Evolutionary conservation across 257 asterid genomes (phyloP).

Genomic region (Forsythia viridissima): DNA sequence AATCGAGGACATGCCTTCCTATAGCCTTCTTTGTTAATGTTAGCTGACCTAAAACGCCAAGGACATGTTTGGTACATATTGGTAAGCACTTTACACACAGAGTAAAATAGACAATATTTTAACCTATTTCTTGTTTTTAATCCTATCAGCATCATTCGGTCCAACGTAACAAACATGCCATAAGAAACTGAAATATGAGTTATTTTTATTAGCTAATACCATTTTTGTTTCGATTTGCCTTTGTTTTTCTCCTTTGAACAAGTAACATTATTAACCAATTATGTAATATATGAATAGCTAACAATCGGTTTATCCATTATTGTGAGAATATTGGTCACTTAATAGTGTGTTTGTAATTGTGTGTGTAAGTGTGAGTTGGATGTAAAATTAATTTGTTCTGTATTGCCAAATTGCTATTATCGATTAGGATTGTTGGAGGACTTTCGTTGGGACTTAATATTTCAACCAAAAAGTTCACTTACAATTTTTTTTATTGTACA

Average conservation of each 20-base stretch:
- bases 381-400: too few relatives aligned
- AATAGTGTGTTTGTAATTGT: too few relatives aligned
- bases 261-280: not conserved
- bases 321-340: too few relatives aligned
- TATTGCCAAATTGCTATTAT: too few relatives aligned
- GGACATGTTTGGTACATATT: not conserved
- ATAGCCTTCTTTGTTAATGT: constrained; percentile 50
- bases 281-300: not conserved
- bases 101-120: not conserved
- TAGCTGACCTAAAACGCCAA: constrained; percentile 8
- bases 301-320: too few relatives aligned
- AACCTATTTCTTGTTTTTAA: not conserved
- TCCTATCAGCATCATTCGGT: not conserved
- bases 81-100: not conserved
- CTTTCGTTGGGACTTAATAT: too few relatives aligned
- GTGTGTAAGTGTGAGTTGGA: too few relatives aligned
- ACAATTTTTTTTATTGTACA: too few relatives aligned
- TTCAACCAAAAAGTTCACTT: too few relatives aligned
- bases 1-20: constrained; percentile 85
- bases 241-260: not conserved
- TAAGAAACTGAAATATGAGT: not conserved
- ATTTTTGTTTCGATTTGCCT: not conserved
- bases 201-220: not conserved
- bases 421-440: too few relatives aligned
- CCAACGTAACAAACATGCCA: not conserved